Evolutionary conservation across 148 eudicot species (phyloP).

Genomic region (Rhododendron vialii): DNA sequence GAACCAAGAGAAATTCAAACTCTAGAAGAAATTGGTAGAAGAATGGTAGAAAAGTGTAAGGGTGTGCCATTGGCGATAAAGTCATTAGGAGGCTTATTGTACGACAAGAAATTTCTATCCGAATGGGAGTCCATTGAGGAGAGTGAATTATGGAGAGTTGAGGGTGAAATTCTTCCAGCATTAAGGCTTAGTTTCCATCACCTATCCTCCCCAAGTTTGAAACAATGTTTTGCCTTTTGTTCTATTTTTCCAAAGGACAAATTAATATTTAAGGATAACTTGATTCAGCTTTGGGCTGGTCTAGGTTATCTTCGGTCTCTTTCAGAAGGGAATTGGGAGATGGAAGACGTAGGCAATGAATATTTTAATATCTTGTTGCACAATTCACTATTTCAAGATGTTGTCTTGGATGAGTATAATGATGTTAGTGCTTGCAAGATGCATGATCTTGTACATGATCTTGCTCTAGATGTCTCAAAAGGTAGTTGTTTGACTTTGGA

Average conservation of each 20-base stretch:
- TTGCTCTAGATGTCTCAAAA: constrained; percentile 4
- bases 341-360: neutral
- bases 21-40: neutral
- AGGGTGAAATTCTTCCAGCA: neutral
- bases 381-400: neutral
- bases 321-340: neutral
- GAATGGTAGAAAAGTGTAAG: neutral
- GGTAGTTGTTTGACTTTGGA: neutral
- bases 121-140: neutral
- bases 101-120: no score
- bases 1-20: neutral
- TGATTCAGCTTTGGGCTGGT: neutral
- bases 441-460: constrained; percentile 15
- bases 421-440: neutral
- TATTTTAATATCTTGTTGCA: neutral
- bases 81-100: no score
- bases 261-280: neutral
- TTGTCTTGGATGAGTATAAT: neutral
- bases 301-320: neutral
- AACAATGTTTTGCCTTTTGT: neutral
- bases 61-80: neutral
- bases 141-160: neutral
- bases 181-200: neutral
- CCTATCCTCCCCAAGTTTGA: neutral
- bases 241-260: neutral